Evolutionary conservation across 768 basidiomycete genomes (phyloP), one percentile per base, ranked within the genome.

Genomic region (Antrodiella citrinella): DNA sequence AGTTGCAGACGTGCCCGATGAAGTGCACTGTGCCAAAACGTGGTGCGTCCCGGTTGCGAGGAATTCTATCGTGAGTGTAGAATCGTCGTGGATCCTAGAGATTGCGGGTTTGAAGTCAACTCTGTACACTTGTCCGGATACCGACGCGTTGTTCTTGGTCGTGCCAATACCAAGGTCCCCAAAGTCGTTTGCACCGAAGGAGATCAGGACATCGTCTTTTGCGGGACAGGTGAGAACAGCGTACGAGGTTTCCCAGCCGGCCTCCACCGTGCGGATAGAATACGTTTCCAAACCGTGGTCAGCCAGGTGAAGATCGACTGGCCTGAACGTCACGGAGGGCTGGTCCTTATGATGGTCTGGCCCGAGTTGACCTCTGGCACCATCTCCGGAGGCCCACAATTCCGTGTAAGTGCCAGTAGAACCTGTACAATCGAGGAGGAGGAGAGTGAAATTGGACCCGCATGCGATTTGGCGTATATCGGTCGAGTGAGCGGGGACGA

Each of bases 171-270:
- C 91, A 42, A 91, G 72, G 62, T 86, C 83, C 2, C 90, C 91
- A 58, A 83, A 91, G 61, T 91, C 91, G 65, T 94, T 76, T 1
- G 82, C 75, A 1, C 94, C 94, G 74, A 93, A 82, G 2, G 91
- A 81, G 20, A 95, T 59, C 23, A 94, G 55, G 2, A 78, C 60
- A 55, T 84, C 86, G 44, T 65, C 60, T 21, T 60, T 59, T 4
- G 62, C 69, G 13, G 62, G 55, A 46, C 57, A 60, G 10, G 76
- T 73, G 12, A 91, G 67, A 2, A 82, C 82, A 42, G 90, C 65
- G 58, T 85, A 91, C 47, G 81, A 82, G 4, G 91, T 90, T 65
- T 95, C 86, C 92, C 93, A 96, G 41, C 81, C 73, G 0, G 84
- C 78, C 12, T 80, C 79, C 13, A 91, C 69, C 21, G 69, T 57